phyloP scores from a whole-genome alignment of 2,329 filamentous ascomycete species.

The Neurospora crassa region DNA sequence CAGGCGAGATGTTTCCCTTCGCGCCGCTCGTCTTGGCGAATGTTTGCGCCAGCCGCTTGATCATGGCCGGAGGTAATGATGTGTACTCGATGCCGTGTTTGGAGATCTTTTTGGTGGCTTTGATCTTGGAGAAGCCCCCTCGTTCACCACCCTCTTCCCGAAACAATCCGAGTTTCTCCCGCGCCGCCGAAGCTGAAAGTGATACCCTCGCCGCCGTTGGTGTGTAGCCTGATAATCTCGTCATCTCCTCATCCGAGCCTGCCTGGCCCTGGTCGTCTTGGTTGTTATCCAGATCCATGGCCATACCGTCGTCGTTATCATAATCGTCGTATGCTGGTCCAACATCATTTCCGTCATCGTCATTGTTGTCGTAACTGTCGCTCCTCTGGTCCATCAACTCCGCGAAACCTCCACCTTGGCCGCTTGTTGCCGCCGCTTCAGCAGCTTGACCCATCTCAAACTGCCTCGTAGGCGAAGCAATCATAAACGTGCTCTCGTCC shows the following conservation, averaged over 20 bases:
- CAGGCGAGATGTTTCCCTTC: slow-evolving; percentile 61
- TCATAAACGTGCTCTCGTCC: slow-evolving; percentile 33
- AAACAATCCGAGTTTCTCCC: neutral
- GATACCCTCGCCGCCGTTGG: neutral
- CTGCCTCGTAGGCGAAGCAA: slow-evolving; percentile 4
- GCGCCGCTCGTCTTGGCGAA: slow-evolving; percentile 59
- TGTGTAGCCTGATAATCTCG: neutral
- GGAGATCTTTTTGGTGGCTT: slow-evolving; percentile 48
- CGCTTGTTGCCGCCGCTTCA: neutral
- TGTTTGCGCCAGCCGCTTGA: slow-evolving; percentile 64
- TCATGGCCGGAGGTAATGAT: slow-evolving; percentile 59
- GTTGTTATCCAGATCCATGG: neutral
- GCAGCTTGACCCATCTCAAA: neutral
- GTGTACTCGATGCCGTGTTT: slow-evolving; percentile 67
- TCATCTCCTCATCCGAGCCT: neutral
- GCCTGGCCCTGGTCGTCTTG: neutral
- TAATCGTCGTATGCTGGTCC: neutral
- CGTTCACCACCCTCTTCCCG: neutral
- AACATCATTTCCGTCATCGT: slow-evolving; percentile 1
- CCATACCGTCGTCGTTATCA: neutral
- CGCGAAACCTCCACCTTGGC: slow-evolving; percentile 11
- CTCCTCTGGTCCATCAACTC: slow-evolving; percentile 19
- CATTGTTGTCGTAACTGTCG: slow-evolving; percentile 11
- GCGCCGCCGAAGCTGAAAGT: neutral
- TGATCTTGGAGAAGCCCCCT: slow-evolving; percentile 8